These are phyloP conservation scores for Pezicula rhizophila DNA, from an alignment of 2,329 filamentous ascomycete genomes.

Conservation along the genomic window DNA sequence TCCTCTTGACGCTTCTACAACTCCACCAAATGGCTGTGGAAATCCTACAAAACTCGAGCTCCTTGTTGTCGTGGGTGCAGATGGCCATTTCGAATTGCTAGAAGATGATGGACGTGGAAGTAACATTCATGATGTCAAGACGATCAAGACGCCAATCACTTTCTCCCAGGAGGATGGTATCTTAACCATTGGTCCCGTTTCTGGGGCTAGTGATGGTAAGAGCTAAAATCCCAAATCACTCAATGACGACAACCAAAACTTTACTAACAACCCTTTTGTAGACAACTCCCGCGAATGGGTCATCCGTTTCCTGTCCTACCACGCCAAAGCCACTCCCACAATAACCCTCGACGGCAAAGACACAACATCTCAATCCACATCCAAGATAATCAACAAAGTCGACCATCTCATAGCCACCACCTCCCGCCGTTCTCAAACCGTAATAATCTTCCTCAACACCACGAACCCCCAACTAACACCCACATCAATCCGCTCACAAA, in stretches of 20 bases:
- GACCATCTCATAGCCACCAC: no score
- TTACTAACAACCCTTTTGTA: neutral
- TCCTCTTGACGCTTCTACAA: conserved; percentile 41
- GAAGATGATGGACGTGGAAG: conserved; percentile 35
- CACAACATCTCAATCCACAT: neutral
- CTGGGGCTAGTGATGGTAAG: no score
- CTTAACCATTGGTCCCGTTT: neutral
- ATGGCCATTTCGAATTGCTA: conserved; percentile 42
- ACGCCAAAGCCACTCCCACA: neutral
- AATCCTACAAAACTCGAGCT: conserved; percentile 44
- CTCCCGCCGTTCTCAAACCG: no score
- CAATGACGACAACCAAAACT: no score
- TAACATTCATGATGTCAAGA: neutral
- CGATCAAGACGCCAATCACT: neutral
- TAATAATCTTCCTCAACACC: no score
- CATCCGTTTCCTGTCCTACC: conserved; percentile 4
- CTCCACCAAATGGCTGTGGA: conserved; percentile 39
- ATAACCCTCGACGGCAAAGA: neutral
- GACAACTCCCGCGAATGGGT: conserved; percentile 2
- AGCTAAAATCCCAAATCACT: no score
- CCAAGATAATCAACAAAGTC: no score
- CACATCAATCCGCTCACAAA: no score
- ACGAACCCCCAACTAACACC: no score
- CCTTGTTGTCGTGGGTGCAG: conserved; percentile 39
- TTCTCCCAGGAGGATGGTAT: no score